Evolutionary conservation across 2,329 filamentous ascomycete species (phyloP).

Genomic region (Whalleya microplaca): DNA sequence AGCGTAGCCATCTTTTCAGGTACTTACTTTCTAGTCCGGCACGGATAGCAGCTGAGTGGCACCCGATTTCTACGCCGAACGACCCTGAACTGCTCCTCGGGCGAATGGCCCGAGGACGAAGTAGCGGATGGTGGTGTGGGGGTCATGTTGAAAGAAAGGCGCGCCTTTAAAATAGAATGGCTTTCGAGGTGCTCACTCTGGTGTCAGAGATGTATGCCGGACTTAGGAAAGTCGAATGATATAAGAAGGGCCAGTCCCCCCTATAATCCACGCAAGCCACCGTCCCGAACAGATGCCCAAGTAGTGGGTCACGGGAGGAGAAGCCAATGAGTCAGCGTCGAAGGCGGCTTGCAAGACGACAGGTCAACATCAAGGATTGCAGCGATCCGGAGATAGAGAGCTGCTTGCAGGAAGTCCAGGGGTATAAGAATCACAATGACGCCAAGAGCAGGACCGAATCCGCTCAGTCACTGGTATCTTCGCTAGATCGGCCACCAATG

Average conservation of each 20-base stretch:
- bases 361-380: slow-evolving; percentile 6
- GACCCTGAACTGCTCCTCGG: slow-evolving; percentile 83
- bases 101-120: slow-evolving; percentile 76
- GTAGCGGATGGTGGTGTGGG: slow-evolving; percentile 80
- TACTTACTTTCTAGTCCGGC: slow-evolving; percentile 84
- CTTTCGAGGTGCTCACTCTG: slow-evolving; percentile 18
- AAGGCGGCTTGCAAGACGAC: slow-evolving; percentile 4
- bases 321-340: slow-evolving; percentile 24
- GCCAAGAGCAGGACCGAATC: slow-evolving; percentile 9
- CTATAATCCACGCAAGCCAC: slow-evolving; percentile 15
- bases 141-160: slow-evolving; percentile 58
- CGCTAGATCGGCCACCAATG: slow-evolving; percentile 12
- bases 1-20: slow-evolving; percentile 19
- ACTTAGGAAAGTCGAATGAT: slow-evolving; percentile 26
- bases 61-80: slow-evolving; percentile 91
- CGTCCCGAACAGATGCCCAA: background rate
- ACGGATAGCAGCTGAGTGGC: slow-evolving; percentile 88
- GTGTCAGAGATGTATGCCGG: slow-evolving; percentile 23
- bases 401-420: slow-evolving; percentile 21
- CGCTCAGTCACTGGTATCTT: slow-evolving; percentile 4
- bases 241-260: slow-evolving; percentile 25
- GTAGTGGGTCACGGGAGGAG: slow-evolving; percentile 6
- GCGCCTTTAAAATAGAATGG: slow-evolving; percentile 8
- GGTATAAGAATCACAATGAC: slow-evolving; percentile 7
- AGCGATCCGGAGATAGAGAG: slow-evolving; percentile 22